A percentile compares a stretch with the other conserved stretches of the same genome.
Conservation (phyloP, 2,329 filamentous ascomycete genomes). For the Exophiala mesophila region DNA sequence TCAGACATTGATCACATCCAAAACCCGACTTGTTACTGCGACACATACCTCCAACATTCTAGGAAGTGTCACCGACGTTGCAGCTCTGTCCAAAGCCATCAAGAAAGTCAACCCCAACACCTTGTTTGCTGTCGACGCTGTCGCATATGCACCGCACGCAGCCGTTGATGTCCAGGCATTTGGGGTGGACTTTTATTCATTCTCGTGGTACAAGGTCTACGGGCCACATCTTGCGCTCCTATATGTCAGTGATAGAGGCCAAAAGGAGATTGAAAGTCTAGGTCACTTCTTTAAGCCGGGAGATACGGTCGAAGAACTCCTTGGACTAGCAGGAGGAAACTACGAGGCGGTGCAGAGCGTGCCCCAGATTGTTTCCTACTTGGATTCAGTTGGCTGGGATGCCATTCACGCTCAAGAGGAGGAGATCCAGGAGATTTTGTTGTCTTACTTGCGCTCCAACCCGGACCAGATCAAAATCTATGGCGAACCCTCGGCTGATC, state of each 20-base stretch:
- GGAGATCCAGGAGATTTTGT: conserved; percentile 53
- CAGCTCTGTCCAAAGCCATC: conserved; percentile 34
- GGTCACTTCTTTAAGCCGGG: conserved; percentile 64
- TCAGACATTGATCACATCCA: conserved; percentile 52
- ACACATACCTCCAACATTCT: conserved; percentile 72
- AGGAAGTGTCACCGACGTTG: conserved; percentile 57
- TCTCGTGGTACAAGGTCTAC: conserved; percentile 79
- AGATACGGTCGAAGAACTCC: conserved; percentile 58
- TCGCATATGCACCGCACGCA: conserved; percentile 70
- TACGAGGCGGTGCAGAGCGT: conserved; percentile 66
- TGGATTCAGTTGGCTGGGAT: conserved; percentile 47
- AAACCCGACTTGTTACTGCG: conserved; percentile 64
- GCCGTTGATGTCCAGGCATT: conserved; percentile 62
- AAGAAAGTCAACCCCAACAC: conserved; percentile 47
- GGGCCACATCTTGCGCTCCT: conserved; percentile 69
- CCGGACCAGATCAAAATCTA: conserved; percentile 53
- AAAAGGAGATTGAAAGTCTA: conserved; percentile 52
- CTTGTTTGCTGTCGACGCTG: conserved; percentile 68
- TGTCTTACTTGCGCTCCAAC: conserved; percentile 53
- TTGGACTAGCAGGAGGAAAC: conserved; percentile 63
- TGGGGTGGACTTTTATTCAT: conserved; percentile 71
- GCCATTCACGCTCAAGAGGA: conserved; percentile 56
- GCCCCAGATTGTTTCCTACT: conserved; percentile 57
- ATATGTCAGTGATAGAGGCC: conserved; percentile 57
- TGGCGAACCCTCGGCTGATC: conserved; percentile 50